Evolutionary conservation across 2,329 filamentous ascomycete species (phyloP).

Genomic region (Aspergillus japonicus): DNA sequence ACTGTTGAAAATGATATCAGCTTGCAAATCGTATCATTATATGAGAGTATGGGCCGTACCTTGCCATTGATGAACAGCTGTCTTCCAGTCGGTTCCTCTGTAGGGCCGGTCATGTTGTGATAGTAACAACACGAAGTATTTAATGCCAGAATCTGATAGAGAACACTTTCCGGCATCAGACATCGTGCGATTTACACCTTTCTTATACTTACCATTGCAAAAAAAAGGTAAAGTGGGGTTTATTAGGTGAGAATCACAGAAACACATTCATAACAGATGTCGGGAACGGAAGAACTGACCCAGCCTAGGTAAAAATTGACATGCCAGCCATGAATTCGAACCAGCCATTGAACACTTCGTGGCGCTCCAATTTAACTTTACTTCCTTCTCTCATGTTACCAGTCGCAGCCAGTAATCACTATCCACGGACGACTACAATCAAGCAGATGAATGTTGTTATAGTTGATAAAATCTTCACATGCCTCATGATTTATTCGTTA

Average conservation of each 20-base stretch:
- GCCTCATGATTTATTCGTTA: neutral
- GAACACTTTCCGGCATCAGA: no score
- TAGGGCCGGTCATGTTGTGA: neutral
- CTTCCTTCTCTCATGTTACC: neutral
- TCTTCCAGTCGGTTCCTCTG: conserved; percentile 26
- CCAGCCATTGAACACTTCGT: neutral
- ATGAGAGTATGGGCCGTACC: conserved; percentile 15
- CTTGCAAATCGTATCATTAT: neutral
- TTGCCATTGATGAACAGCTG: conserved; percentile 36
- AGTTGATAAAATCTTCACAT: neutral
- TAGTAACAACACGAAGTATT: no score
- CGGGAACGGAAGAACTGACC: neutral
- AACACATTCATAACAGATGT: neutral
- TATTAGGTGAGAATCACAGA: neutral
- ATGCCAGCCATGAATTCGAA: neutral
- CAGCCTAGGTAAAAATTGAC: neutral
- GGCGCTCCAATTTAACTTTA: neutral
- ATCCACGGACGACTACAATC: no score
- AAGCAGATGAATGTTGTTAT: neutral
- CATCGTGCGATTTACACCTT: no score
- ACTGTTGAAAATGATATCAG: conserved; percentile 15
- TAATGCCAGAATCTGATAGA: no score
- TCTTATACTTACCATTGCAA: neutral
- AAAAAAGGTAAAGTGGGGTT: neutral
- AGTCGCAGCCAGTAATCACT: no score